Evolutionary conservation across 106 monocot genomes (phyloP).

Genomic region (Hemerocallis citrina): DNA sequence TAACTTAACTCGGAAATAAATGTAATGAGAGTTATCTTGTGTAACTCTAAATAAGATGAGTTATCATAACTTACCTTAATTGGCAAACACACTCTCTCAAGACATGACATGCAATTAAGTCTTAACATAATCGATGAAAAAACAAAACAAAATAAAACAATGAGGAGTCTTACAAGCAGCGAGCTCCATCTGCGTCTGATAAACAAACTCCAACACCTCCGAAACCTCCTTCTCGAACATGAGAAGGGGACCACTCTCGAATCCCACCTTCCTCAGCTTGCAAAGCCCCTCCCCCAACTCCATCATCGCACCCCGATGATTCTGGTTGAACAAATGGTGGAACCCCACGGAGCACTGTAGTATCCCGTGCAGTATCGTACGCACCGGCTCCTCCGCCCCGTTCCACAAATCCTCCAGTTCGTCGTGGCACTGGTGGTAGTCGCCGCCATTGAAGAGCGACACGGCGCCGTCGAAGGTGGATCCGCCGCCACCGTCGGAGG

Average conservation of each 20-base stretch:
- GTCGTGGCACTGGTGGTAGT: constrained; percentile 80
- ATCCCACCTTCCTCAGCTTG: constrained; percentile 74
- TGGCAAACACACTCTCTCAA: too few relatives aligned
- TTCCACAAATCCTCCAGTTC: constrained; percentile 79
- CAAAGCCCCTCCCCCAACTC: constrained; percentile 85
- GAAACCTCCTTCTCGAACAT: constrained; percentile 69
- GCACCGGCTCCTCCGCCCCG: constrained; percentile 67
- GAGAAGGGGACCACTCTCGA: constrained; percentile 53
- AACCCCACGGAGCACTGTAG: constrained; percentile 85
- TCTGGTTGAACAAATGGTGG: constrained; percentile 88
- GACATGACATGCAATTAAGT: too few relatives aligned
- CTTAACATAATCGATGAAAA: not conserved
- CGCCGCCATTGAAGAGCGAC: constrained; percentile 65
- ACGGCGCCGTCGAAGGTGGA: constrained; percentile 52
- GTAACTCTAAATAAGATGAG: too few relatives aligned
- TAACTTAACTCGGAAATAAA: too few relatives aligned
- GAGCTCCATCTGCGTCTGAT: constrained; percentile 77
- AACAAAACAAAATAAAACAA: not conserved
- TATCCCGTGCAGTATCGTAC: constrained; percentile 71
- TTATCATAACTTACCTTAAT: too few relatives aligned
- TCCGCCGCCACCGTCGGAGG: constrained; percentile 1
- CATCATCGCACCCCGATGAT: constrained; percentile 94
- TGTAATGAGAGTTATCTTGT: too few relatives aligned
- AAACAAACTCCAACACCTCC: constrained; percentile 64
- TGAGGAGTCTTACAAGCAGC: constrained; percentile 59